Percentiles rank a stretch among this genome's conserved stretches.
Conservation (phyloP, 306 rosid species). For the Quercus robur region DNA sequence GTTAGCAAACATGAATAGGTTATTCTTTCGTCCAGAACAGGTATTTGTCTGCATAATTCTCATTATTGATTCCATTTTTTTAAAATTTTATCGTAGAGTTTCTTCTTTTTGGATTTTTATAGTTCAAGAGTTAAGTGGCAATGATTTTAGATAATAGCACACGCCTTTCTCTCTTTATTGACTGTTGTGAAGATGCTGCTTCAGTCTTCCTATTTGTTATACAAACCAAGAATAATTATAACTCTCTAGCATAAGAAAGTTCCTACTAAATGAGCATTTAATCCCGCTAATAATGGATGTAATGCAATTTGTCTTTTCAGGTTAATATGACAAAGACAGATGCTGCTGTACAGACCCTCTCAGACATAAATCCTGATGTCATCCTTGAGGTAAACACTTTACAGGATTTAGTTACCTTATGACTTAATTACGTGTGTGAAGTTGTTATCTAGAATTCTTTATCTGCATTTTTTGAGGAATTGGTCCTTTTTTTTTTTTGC, state of each 20-base stretch:
- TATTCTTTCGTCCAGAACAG: slow-evolving; percentile 98
- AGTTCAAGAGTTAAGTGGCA: slow-evolving; percentile 11
- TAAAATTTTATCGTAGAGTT: not conserved
- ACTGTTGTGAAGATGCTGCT: slow-evolving; percentile 5
- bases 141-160: slow-evolving; percentile 2
- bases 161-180: not conserved
- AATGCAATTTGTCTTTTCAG: slow-evolving; percentile 42
- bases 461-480: not conserved
- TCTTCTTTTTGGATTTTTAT: not conserved
- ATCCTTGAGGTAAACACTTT: slow-evolving; percentile 66
- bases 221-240: not conserved
- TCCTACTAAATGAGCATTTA: slow-evolving; percentile 19
- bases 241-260: not conserved
- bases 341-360: slow-evolving; percentile 92
- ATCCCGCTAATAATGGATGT: slow-evolving; percentile 1
- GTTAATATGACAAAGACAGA: slow-evolving; percentile 96
- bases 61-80: slow-evolving; percentile 5
- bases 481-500: no score
- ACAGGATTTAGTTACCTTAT: not conserved
- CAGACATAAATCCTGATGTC: slow-evolving; percentile 94
- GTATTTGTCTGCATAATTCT: slow-evolving; percentile 28
- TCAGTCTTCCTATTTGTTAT: not conserved
- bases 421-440: not conserved
- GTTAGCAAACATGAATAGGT: slow-evolving; percentile 96
- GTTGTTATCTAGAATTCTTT: not conserved